phyloP scores from a whole-genome alignment of 805 yeast species.

The Saccharomyces kudriavzevii region DNA sequence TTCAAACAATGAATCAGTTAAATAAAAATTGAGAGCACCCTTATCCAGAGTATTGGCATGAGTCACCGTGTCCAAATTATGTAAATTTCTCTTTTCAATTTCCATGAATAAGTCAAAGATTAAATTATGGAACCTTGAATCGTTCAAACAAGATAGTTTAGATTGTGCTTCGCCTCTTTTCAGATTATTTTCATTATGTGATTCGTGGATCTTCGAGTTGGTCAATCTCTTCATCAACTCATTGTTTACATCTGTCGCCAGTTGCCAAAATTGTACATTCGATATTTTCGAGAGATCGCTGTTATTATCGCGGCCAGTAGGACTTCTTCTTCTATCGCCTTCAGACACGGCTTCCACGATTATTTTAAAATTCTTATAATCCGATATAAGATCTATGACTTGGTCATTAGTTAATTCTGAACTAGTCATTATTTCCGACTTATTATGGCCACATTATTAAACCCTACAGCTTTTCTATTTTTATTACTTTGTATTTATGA shows the following conservation, averaged over 20 bases:
- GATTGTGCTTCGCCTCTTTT: constrained; percentile 93
- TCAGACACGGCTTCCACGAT: background rate
- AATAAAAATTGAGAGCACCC: background rate
- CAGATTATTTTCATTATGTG: constrained; percentile 55
- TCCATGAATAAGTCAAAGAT: constrained; percentile 84
- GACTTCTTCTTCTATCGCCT: background rate
- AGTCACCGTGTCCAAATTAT: background rate
- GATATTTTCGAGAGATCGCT: constrained; percentile 71
- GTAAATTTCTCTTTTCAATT: constrained; percentile 54
- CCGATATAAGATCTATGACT: background rate
- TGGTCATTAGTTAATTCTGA: background rate
- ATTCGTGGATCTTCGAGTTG: constrained; percentile 36
- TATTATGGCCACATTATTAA: background rate
- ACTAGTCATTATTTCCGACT: background rate
- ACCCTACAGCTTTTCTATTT: background rate
- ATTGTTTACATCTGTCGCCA: constrained; percentile 90
- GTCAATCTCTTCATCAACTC: constrained; percentile 66
- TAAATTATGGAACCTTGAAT: constrained; percentile 75
- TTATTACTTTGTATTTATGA: background rate
- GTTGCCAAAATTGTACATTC: constrained; percentile 73
- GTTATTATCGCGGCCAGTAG: background rate
- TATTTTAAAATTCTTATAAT: background rate
- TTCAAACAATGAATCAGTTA: background rate
- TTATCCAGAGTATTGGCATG: background rate
- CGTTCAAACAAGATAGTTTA: constrained; percentile 77